Evolutionary conservation across 176 grass and related monocot genomes (phyloP), one percentile per base, ranked within the genome.

Genomic region (Cenchrus purpureus): DNA sequence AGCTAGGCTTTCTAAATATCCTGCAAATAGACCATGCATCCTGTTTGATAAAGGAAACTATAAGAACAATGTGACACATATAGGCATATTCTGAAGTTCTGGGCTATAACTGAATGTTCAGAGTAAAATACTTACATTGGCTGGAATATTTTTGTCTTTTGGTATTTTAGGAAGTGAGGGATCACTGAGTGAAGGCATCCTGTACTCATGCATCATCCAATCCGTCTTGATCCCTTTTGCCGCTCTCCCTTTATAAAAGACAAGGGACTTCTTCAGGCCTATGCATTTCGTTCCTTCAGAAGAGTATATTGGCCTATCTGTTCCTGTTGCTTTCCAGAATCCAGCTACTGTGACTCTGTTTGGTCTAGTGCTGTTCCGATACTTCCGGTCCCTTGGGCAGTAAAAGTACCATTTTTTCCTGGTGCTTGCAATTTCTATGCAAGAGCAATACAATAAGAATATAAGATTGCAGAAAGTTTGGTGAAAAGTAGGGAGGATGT

Each of bases 131-230:
- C 80, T 85, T 86, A 95, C 93, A 52, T 90, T 93, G 32, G 80
- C 85, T 73, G 89, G 85, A 84, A 98, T 95, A 63, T 91, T 91
- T 85, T 91, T 97, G 59, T 93, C 83, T 71, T 75, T 88, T 54
- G 86, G 91, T 78, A 84, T 82, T 92, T 90, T 95, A 48, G 73
- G 77, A 88, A 84, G 80, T 69, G 87, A 88, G 9, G 89, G 85
- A 43, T 93, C 87, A 7, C 53, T 77, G 60, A 93, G 83, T 14
- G 95, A 93, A 87, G 93, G 93, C 50, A 98, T 87, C 72, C 93
- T 94, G 72, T 95, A 95, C 77, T 95, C 95, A 32, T 98, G 95
- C 95, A 95, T 93, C 95, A 95, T 98, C 95, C 93, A 95, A 79
- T 98, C 95, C 2, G 95, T 93, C 81, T 98, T 95, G 67, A 89